Evolutionary conservation across 352 stramenopile species (phyloP), one percentile per base, ranked within the genome.

Genomic region (Phytopythium kandeliae): DNA sequence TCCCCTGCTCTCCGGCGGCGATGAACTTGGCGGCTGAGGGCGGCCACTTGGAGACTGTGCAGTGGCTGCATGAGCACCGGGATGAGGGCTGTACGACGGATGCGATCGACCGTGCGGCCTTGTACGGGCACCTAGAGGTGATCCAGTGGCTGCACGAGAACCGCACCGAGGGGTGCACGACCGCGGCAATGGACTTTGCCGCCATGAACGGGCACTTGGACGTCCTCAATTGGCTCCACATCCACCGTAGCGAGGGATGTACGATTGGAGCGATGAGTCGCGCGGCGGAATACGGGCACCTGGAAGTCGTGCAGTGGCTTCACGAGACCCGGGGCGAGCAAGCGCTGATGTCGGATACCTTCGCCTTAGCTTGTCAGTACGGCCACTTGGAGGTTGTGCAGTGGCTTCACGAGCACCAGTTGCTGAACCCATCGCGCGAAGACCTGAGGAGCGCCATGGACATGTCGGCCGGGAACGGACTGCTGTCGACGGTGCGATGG

Each of bases 141-240:
- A 31, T 31, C 9, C 28, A 31, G 28, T 31, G 28, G 28, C 4
- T 31, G 28, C 4, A 31, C 4, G 28, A 31, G 28, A 9, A 31
- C 28, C 9, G 4, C 9, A 9, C 28, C 28, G 9, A 31, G 4
- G 4, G 28, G 4, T 31, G 4, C 28, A 31, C 4, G 4, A 31
- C 6, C 35, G 12, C 15, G 35, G 35, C 13, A 15, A 40, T 40
- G 13, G n/a, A 17, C 13, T 15, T 40, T 10, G 63, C 66, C 28
- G 66, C 66, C 25, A 51, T 53, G n/a, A 64, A 75, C 46, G 66
- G 66, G 4, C 55, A 65, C 31, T 37, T 75, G 33, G 66, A 71
- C 22, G 54, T 75, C 40, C 59, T 51, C 31, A 41, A 33, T n/a
- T 51, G 21, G 10, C 7, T 51, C 71, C 7, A 30, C 22, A 7